phyloP scores from a whole-genome alignment of 345 rosid species.

The Triadica sebifera region DNA sequence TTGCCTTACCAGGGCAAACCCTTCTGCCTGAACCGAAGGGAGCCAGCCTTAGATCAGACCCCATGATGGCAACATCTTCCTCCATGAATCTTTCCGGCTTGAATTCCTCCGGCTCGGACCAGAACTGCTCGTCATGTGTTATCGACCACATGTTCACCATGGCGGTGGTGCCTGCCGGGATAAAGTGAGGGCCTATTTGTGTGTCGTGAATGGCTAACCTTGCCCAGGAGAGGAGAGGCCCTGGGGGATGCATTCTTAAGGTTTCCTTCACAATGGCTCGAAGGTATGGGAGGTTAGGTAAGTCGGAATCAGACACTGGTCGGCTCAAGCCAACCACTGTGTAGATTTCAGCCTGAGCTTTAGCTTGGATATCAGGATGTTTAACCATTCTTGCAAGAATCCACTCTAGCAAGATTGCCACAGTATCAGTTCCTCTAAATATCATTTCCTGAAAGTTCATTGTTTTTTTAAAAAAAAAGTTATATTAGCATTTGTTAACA shows the following conservation, averaged over 20 bases:
- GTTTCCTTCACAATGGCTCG: slow-evolving; percentile 76
- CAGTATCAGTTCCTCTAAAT: slow-evolving; percentile 64
- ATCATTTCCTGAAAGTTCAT: slow-evolving; percentile 57
- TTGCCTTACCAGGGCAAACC: slow-evolving; percentile 66
- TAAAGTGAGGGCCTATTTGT: slow-evolving; percentile 42
- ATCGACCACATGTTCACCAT: slow-evolving; percentile 98
- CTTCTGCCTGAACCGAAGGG: slow-evolving; percentile 70
- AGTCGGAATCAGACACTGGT: slow-evolving; percentile 52
- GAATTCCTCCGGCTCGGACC: slow-evolving; percentile 53
- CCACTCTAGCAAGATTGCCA: slow-evolving; percentile 61
- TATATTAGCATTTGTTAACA: background rate
- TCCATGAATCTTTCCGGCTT: slow-evolving; percentile 64
- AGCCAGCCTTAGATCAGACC: slow-evolving; percentile 62
- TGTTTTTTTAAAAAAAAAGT: no score
- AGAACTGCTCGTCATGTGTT: slow-evolving; percentile 54
- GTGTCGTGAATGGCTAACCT: slow-evolving; percentile 73
- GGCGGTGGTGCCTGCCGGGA: slow-evolving; percentile 81
- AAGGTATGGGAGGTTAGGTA: slow-evolving; percentile 51
- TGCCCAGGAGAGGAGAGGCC: slow-evolving; percentile 91
- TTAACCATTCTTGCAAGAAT: slow-evolving; percentile 57
- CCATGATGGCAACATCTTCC: slow-evolving; percentile 49
- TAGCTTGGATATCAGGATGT: slow-evolving; percentile 55
- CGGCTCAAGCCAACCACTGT: slow-evolving; percentile 27
- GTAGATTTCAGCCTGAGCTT: slow-evolving; percentile 64
- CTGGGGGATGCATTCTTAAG: slow-evolving; percentile 79